Percentiles rank a stretch among this genome's conserved stretches.
Conservation (phyloP, 768 basidiomycete species). For the Psilocybe cubensis region DNA sequence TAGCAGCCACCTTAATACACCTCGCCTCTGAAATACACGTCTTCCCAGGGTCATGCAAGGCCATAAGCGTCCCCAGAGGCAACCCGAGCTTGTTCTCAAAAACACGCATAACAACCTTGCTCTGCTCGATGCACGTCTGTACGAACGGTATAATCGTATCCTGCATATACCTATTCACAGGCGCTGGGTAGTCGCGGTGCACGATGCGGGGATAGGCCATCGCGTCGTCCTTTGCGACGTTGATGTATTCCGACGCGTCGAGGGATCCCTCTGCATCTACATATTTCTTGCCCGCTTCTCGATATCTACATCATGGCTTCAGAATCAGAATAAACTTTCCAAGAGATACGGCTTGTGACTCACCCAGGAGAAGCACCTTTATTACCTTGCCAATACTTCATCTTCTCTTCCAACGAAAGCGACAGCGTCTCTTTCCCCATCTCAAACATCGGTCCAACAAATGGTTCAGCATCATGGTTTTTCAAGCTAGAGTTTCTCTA, state of each 20-base stretch:
- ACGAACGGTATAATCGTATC: constrained; percentile 52
- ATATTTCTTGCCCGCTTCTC: constrained; percentile 58
- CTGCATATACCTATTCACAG: constrained; percentile 52
- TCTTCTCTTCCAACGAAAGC: constrained; percentile 54
- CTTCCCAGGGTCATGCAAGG: constrained; percentile 44
- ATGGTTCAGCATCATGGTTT: constrained; percentile 51
- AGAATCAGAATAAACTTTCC: neutral
- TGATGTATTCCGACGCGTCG: constrained; percentile 65
- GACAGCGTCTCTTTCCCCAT: constrained; percentile 53
- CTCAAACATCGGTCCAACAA: constrained; percentile 52
- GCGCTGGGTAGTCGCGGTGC: constrained; percentile 56
- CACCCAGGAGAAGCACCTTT: constrained; percentile 39
- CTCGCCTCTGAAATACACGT: constrained; percentile 58
- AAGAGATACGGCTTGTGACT: too few species aligned
- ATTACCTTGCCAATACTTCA: constrained; percentile 57
- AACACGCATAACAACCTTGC: constrained; percentile 48
- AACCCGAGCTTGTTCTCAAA: constrained; percentile 58
- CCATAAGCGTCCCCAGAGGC: constrained; percentile 46
- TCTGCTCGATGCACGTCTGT: constrained; percentile 53
- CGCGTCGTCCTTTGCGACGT: constrained; percentile 67
- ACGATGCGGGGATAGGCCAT: constrained; percentile 54
- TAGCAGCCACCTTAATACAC: constrained; percentile 50
- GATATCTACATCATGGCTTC: constrained; percentile 43
- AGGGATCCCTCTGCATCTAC: constrained; percentile 55
- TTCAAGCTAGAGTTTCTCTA: constrained; percentile 40